phyloP scores from a whole-genome alignment of 2,329 filamentous ascomycete genomes.

The Didymella pinodella region DNA sequence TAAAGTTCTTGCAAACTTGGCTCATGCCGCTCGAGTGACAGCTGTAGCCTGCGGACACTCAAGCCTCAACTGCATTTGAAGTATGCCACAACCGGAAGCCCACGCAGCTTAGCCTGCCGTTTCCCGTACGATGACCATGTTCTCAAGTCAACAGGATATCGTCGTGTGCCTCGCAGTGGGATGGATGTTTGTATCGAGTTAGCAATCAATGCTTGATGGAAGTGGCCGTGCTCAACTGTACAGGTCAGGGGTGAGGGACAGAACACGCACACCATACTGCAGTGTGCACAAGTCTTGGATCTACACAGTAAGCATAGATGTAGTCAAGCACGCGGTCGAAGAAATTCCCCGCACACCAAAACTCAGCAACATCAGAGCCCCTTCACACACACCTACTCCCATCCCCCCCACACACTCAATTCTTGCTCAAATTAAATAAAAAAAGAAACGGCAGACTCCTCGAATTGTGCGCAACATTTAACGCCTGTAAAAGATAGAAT shows the following conservation, averaged over 20 bases:
- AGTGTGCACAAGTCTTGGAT: constrained; percentile 9
- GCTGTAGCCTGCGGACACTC: constrained; percentile 2
- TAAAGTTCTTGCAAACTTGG: not conserved
- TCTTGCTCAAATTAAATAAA: too few relatives aligned
- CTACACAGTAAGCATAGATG: not conserved
- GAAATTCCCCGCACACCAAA: too few relatives aligned
- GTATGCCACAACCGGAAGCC: not conserved
- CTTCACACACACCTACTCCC: too few relatives aligned
- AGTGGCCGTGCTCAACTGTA: constrained; percentile 12
- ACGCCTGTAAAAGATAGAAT: too few relatives aligned
- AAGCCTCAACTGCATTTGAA: not conserved
- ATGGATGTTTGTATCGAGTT: constrained; percentile 6
- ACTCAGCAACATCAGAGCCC: too few relatives aligned
- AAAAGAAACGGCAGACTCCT: too few relatives aligned
- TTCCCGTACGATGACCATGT: not conserved
- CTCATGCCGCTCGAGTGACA: constrained; percentile 10
- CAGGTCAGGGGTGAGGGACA: constrained; percentile 2
- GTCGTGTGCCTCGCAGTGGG: not conserved
- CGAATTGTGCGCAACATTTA: too few relatives aligned
- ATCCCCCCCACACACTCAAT: too few relatives aligned
- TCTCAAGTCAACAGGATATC: not conserved
- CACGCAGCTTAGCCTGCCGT: not conserved
- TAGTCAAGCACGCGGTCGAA: not conserved
- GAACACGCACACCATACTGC: constrained; percentile 7
- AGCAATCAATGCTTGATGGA: constrained; percentile 4